phyloP scores from a whole-genome alignment of 345 rosid species.

The rapeseed (Brassica napus) region Da-Ae NC_063442.1:3486001-3486500 shows the following conservation, averaged over 20 bases:
- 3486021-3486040: not conserved
- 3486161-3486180: not conserved
- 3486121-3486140: not conserved
- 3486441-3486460: not conserved
- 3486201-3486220: constrained; percentile 4
- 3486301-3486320: constrained; percentile 21
- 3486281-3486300: constrained; percentile 12
- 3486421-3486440: constrained; percentile 5
- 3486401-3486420: not conserved
- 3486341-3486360: not conserved
- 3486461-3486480: constrained; percentile 11
- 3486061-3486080: not conserved
- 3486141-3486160: constrained; percentile 13
- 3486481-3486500: not conserved
- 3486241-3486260: not conserved
- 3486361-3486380: constrained; percentile 1
- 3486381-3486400: not conserved
- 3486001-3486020: not conserved
- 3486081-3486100: not conserved
- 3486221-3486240: constrained; percentile 14
- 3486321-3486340: constrained; percentile 12
- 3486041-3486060: not conserved
- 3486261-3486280: constrained; percentile 12
- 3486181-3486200: constrained; percentile 21
- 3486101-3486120: not conserved